Evolutionary conservation across 2,329 filamentous ascomycete genomes (phyloP).

Genomic region (Curvularia eragrostidis): DNA sequence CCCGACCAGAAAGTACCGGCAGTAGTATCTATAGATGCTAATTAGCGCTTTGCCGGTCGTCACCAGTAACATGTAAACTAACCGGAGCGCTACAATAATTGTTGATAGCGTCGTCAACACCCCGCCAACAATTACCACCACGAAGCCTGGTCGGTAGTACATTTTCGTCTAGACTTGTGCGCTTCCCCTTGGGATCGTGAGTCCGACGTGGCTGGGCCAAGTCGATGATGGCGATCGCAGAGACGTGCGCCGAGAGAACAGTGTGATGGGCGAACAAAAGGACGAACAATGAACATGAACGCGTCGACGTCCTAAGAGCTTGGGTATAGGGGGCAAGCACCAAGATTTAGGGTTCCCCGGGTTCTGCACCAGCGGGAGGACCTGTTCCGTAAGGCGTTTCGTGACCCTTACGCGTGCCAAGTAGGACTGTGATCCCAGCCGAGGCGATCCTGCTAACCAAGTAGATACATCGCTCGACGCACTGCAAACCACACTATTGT

Average conservation of each 20-base stretch:
- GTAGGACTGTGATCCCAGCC: slow-evolving; percentile 16
- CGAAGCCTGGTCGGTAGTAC: slow-evolving; percentile 42
- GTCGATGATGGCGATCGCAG: slow-evolving; percentile 6
- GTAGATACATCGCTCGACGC: slow-evolving; percentile 15
- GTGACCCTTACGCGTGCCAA: slow-evolving; percentile 22
- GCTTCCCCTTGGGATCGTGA: neutral
- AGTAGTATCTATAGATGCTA: slow-evolving; percentile 38
- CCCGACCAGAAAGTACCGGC: slow-evolving; percentile 44
- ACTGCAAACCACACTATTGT: slow-evolving; percentile 6
- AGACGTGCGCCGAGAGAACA: slow-evolving; percentile 12
- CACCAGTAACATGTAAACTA: slow-evolving; percentile 8
- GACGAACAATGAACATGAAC: slow-evolving; percentile 16
- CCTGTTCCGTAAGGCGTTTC: slow-evolving; percentile 21
- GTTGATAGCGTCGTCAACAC: slow-evolving; percentile 48
- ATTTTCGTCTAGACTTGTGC: slow-evolving; percentile 18
- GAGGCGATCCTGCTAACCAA: slow-evolving; percentile 21
- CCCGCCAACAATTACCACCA: slow-evolving; percentile 45
- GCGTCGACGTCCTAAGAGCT: slow-evolving; percentile 9
- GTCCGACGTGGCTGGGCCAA: neutral
- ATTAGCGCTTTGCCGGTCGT: slow-evolving; percentile 7
- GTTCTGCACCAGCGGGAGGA: slow-evolving; percentile 26
- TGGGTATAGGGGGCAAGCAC: slow-evolving; percentile 15
- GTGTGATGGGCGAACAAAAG: slow-evolving; percentile 11
- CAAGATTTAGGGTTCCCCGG: slow-evolving; percentile 28
- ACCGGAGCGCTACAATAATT: slow-evolving; percentile 43